Conservation (phyloP, 495 filamentous ascomycete species). For the Penicillium robsamsonii region DNA sequence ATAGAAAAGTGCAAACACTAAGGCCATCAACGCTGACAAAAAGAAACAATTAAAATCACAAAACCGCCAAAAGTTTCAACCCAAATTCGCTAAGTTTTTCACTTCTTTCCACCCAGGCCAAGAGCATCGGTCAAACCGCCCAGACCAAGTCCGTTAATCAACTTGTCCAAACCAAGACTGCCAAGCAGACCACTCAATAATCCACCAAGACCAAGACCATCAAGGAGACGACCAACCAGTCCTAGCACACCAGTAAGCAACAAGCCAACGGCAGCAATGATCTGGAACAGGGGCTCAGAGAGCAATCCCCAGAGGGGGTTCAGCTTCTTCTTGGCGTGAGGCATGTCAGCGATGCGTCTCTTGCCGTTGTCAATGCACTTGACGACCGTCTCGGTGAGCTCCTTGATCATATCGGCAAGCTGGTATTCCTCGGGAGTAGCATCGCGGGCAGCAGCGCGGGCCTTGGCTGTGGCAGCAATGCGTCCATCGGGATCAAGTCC, state of each 20-base stretch:
- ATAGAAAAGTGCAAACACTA: not conserved
- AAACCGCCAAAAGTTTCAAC: not conserved
- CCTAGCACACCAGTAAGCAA: slow-evolving; percentile 78
- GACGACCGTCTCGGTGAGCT: slow-evolving; percentile 59
- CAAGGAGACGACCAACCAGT: slow-evolving; percentile 75
- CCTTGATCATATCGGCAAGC: slow-evolving; percentile 80
- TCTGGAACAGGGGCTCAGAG: slow-evolving; percentile 85
- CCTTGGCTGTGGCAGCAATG: slow-evolving; percentile 82
- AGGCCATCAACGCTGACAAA: not conserved
- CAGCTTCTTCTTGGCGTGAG: slow-evolving; percentile 89
- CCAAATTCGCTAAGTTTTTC: slow-evolving; percentile 8
- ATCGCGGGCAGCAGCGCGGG: slow-evolving; percentile 74
- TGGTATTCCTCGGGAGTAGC: slow-evolving; percentile 83
- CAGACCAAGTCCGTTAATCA: slow-evolving; percentile 72
- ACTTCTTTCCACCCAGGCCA: slow-evolving; percentile 42
- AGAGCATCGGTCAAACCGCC: slow-evolving; percentile 57
- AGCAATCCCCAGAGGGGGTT: slow-evolving; percentile 84
- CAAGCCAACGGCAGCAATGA: slow-evolving; percentile 85
- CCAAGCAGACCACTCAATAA: slow-evolving; percentile 76
- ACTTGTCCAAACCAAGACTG: slow-evolving; percentile 73
- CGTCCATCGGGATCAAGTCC: slow-evolving; percentile 86
- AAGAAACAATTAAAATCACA: slow-evolving; percentile 1
- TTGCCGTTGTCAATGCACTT: slow-evolving; percentile 84
- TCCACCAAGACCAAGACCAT: slow-evolving; percentile 81
- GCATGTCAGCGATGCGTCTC: slow-evolving; percentile 85